These are phyloP conservation scores for Saccharomycopsis fibuligera DNA, from an alignment of 805 yeast genomes.

Conservation along the genomic window DNA sequence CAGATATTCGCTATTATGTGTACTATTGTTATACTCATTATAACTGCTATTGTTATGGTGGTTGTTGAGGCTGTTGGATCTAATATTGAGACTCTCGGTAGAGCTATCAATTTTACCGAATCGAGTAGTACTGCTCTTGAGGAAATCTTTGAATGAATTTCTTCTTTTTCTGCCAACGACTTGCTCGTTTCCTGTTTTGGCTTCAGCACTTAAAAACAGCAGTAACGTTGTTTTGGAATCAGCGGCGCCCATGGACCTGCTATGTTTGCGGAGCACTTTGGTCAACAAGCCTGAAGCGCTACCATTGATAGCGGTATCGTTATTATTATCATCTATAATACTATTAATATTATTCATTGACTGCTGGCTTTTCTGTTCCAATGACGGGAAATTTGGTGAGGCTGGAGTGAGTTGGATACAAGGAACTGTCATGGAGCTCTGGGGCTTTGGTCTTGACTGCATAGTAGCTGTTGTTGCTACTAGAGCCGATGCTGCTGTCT, in stretches of 20 bases:
- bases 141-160: constrained; percentile 13
- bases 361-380: too few species aligned
- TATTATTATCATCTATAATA: not conserved
- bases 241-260: constrained; percentile 18
- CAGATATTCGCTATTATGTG: too few species aligned
- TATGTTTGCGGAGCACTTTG: constrained; percentile 8
- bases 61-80: not conserved
- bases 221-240: constrained; percentile 1
- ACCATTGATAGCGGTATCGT: too few species aligned
- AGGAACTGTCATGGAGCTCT: constrained; percentile 1
- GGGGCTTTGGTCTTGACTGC: not conserved
- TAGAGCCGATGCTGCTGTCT: not conserved
- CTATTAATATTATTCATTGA: too few species aligned
- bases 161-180: constrained; percentile 5
- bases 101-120: not conserved
- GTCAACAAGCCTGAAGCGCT: too few species aligned
- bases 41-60: not conserved
- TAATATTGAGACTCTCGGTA: not conserved
- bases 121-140: constrained; percentile 5
- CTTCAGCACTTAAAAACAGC: not conserved
- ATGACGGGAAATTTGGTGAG: not conserved
- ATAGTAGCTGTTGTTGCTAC: not conserved
- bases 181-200: not conserved
- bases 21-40: not conserved
- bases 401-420: constrained; percentile 12